These are phyloP conservation scores for Symbiodinium natans DNA, from an alignment of 73 alveolate genomes.

Conservation along the genomic window DNA sequence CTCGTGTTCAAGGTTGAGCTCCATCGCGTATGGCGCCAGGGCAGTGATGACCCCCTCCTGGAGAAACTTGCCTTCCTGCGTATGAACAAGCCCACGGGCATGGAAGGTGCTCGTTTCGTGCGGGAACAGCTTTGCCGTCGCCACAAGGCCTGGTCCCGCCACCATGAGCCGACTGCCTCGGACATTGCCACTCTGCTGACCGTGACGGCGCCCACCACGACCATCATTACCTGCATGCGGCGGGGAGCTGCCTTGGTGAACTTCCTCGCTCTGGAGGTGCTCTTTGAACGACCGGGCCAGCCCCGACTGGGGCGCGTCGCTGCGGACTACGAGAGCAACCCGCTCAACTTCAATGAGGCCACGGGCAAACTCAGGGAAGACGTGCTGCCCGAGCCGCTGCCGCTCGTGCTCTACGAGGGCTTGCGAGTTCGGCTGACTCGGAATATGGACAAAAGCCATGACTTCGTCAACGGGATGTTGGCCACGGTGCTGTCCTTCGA, in stretches of 20 bases:
- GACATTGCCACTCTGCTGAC: neutral
- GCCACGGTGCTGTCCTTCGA: neutral
- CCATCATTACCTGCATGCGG: conserved; percentile 51
- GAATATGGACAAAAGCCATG: neutral
- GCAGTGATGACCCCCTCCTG: neutral
- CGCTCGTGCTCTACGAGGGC: neutral
- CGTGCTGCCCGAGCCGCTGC: neutral
- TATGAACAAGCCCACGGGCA: neutral
- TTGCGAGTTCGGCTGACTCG: neutral
- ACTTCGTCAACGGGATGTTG: neutral
- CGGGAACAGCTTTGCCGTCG: neutral
- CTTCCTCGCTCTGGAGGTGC: neutral
- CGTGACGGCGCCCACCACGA: neutral
- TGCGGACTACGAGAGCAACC: conserved; percentile 31
- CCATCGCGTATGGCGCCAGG: neutral
- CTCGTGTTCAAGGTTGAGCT: neutral
- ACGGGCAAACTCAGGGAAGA: neutral
- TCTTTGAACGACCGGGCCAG: neutral
- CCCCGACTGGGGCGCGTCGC: neutral
- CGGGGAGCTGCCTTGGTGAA: conserved; percentile 24
- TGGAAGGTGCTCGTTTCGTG: neutral
- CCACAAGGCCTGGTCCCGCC: conserved; percentile 32
- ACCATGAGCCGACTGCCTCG: neutral
- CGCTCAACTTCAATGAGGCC: neutral
- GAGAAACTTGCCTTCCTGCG: neutral